A percentile compares a stretch with the other conserved stretches of the same genome.
Conservation (phyloP, 177 flowering plant genomes). For the Vitis hybrid region DNA sequence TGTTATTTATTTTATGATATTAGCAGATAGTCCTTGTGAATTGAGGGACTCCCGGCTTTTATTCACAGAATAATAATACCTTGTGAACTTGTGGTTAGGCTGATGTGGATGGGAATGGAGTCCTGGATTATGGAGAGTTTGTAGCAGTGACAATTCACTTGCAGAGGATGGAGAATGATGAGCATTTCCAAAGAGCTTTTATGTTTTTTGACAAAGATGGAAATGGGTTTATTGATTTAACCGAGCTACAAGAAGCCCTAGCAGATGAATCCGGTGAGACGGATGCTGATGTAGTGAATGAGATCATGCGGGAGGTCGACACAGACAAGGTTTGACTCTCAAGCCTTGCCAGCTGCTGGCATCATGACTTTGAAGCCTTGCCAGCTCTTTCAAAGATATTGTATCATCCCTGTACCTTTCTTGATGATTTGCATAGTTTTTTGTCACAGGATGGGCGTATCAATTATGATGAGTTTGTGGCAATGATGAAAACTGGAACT, state of each 20-base stretch:
- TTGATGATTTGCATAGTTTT: neutral
- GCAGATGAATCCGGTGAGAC: conserved; percentile 70
- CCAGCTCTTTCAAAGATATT: neutral
- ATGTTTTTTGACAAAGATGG: conserved; percentile 87
- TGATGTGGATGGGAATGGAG: conserved; percentile 94
- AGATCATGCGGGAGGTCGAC: conserved; percentile 91
- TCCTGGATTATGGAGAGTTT: conserved; percentile 92
- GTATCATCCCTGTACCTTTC: neutral
- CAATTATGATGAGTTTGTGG: conserved; percentile 87
- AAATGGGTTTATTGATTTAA: conserved; percentile 81
- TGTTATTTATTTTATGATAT: no score
- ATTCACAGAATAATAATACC: neutral
- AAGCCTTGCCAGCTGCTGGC: neutral
- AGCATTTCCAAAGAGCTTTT: conserved; percentile 84
- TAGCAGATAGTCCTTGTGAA: no score
- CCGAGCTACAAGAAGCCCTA: conserved; percentile 70
- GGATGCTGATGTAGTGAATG: conserved; percentile 64
- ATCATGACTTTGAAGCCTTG: no score
- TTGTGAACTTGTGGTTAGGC: conserved; percentile 51
- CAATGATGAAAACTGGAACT: conserved; percentile 98
- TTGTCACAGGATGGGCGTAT: conserved; percentile 73
- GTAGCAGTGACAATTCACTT: conserved; percentile 93
- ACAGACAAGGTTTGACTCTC: conserved; percentile 72
- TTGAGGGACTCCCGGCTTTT: no score
- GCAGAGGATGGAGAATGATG: conserved; percentile 95